Percentiles rank a stretch among this genome's conserved stretches.
Evolutionary conservation across 106 monocot species (phyloP).

Genomic region (Platanthera zijinensis): DNA sequence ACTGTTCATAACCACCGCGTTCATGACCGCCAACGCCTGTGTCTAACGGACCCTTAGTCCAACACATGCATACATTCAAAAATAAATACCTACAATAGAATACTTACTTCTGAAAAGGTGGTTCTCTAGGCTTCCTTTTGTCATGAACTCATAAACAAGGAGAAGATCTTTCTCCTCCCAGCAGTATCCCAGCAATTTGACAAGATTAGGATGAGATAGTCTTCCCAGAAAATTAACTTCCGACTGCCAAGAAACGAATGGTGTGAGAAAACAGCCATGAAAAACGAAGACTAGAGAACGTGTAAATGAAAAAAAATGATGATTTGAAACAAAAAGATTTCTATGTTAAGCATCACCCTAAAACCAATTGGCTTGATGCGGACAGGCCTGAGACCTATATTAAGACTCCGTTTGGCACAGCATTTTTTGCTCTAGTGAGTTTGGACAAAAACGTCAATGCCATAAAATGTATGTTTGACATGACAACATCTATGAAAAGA

Average conservation of each 20-base stretch:
- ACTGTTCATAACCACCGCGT: too few species aligned
- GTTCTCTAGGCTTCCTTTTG: constrained; percentile 26
- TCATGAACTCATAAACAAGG: constrained; percentile 24
- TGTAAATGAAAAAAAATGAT: background rate
- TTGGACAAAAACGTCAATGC: too few species aligned
- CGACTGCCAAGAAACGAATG: constrained; percentile 9
- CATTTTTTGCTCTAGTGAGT: too few species aligned
- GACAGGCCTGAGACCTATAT: too few species aligned
- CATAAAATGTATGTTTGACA: too few species aligned
- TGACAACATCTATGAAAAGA: too few species aligned
- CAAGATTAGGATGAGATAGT: constrained; percentile 30
- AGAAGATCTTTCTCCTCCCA: constrained; percentile 24
- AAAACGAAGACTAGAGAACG: background rate
- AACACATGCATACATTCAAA: background rate
- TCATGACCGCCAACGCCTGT: too few species aligned
- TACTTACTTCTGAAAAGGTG: constrained; percentile 28
- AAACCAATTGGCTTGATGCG: background rate
- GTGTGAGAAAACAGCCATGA: constrained; percentile 6
- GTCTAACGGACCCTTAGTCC: too few species aligned
- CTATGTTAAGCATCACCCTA: background rate
- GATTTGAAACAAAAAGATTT: background rate
- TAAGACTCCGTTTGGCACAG: too few species aligned
- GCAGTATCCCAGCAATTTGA: constrained; percentile 22
- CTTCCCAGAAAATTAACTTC: constrained; percentile 23
- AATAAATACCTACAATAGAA: background rate